Percentiles rank a stretch among this genome's conserved stretches.
Conservation (phyloP, 148 eudicot genomes). For the Silene uniflora region DNA sequence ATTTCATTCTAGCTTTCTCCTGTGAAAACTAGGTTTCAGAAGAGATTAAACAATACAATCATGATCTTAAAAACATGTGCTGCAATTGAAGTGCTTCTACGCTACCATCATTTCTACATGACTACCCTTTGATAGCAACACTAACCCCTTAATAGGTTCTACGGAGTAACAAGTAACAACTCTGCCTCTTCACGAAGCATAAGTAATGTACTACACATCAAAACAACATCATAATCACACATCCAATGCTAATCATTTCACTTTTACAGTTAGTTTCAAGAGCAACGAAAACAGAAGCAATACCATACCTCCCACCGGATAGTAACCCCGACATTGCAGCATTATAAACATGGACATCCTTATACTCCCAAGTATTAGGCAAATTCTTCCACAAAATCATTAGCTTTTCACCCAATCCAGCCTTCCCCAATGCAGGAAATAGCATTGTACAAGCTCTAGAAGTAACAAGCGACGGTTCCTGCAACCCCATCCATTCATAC, state of each 20-base stretch:
- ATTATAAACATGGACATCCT: constrained; percentile 82
- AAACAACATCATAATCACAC: constrained; percentile 11
- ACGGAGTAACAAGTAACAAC: too few relatives aligned
- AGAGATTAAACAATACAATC: background rate
- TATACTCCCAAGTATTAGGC: constrained; percentile 46
- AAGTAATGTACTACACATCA: background rate
- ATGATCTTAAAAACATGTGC: background rate
- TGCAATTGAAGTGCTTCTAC: background rate
- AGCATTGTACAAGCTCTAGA: constrained; percentile 59
- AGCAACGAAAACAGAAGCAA: background rate
- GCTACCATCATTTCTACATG: background rate
- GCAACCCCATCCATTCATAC: constrained; percentile 86
- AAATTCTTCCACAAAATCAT: constrained; percentile 68
- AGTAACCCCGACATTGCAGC: constrained; percentile 77
- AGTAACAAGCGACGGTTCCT: constrained; percentile 59
- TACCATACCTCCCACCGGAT: constrained; percentile 57
- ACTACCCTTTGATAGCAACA: background rate
- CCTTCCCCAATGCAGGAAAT: constrained; percentile 73
- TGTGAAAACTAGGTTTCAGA: background rate
- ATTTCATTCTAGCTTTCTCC: background rate
- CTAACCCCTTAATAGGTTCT: too few relatives aligned
- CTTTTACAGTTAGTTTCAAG: background rate
- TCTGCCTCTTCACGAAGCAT: background rate
- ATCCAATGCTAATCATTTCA: background rate
- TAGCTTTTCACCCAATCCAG: constrained; percentile 58